These are phyloP conservation scores for Podila horticola DNA, from an alignment of 192 early-diverging fungal genomes.

Conservation along the genomic window DNA sequence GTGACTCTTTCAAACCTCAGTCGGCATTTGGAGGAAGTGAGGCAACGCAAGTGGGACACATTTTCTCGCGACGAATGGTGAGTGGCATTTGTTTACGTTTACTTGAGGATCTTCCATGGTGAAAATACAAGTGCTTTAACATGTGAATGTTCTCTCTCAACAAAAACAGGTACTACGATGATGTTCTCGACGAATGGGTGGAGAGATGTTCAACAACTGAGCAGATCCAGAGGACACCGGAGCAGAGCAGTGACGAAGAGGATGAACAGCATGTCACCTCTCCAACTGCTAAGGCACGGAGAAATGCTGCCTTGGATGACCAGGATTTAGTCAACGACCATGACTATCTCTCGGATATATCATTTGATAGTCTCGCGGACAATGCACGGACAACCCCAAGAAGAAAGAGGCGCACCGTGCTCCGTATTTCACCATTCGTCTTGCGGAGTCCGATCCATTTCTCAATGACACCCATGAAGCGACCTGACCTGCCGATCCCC, in stretches of 20 bases:
- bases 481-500: background rate
- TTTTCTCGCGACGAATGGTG: slow-evolving; percentile 11
- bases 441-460: slow-evolving; percentile 5
- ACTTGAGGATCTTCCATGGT: background rate
- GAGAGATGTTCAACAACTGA: background rate
- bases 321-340: too few species aligned
- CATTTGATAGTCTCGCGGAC: background rate
- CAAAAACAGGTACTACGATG: slow-evolving; percentile 29
- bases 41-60: background rate
- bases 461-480: slow-evolving; percentile 18
- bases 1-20: slow-evolving; percentile 11
- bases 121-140: background rate
- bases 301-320: too few species aligned
- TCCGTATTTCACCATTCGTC: background rate
- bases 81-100: background rate
- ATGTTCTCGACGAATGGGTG: slow-evolving; percentile 34
- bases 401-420: background rate
- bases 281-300: too few species aligned
- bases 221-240: too few species aligned
- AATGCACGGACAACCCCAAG: background rate
- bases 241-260: too few species aligned
- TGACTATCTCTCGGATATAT: too few species aligned
- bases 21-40: slow-evolving; percentile 8
- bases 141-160: background rate
- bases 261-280: too few species aligned